Percentiles rank a stretch among this genome's conserved stretches.
Conservation (phyloP, 163 green algal species). For the Scenedesmus sp. region DNA sequence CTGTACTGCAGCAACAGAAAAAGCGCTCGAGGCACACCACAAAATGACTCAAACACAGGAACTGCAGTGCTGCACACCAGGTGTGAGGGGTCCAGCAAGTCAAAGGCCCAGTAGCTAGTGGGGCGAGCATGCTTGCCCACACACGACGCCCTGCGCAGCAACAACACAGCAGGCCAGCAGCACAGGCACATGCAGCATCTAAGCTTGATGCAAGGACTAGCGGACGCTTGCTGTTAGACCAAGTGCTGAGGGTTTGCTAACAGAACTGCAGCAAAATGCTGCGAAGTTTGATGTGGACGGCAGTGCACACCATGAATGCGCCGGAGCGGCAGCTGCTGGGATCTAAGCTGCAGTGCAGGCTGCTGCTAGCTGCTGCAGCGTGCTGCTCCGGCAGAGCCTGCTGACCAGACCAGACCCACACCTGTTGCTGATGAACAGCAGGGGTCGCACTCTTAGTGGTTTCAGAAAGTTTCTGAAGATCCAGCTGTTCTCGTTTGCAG, state of each 20-base stretch:
- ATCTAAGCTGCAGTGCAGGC: neutral
- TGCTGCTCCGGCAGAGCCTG: neutral
- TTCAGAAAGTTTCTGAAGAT: neutral
- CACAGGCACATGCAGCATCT: neutral
- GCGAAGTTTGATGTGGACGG: neutral
- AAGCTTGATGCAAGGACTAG: neutral
- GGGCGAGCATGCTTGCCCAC: neutral
- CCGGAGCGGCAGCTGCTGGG: neutral
- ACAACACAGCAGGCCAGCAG: neutral
- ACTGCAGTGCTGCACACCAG: slow-evolving; percentile 25
- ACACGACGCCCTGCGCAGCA: neutral
- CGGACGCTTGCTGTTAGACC: neutral
- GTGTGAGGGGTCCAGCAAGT: slow-evolving; percentile 44
- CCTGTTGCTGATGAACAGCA: slow-evolving; percentile 49
- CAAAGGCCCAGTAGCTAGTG: slow-evolving; percentile 48
- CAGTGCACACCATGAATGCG: neutral
- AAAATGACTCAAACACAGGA: too few relatives aligned
- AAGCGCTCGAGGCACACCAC: too few relatives aligned
- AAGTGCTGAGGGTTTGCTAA: neutral
- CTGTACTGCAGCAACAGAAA: too few relatives aligned
- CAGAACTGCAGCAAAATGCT: neutral
- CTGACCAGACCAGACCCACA: neutral
- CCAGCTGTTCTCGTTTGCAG: slow-evolving; percentile 27
- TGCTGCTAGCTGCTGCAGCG: neutral
- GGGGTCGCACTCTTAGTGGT: neutral